Evolutionary conservation across 2,329 filamentous ascomycete species (phyloP), one percentile per base, ranked within the genome.

Genomic region (Exophiala calicioides): DNA sequence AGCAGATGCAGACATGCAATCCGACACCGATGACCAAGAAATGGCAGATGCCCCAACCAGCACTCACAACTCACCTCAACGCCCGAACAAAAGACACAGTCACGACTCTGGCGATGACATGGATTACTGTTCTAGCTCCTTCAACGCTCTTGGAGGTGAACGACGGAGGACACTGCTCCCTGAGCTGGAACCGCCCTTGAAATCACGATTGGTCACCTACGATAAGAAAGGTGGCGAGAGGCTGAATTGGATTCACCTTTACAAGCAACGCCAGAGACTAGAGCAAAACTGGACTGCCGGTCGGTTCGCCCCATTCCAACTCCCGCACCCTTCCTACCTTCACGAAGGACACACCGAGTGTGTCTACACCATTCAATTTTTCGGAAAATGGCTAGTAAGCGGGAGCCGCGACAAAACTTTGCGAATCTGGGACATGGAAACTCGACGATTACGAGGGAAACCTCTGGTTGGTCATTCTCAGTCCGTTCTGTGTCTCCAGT

Each of bases 311-410:
- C 94, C 90, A 55, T 97, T 97, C 61, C 89, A 94, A 64, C 78
- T 98, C 1, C 93, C 93, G 0, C 89, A 95, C 61, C 90, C 90
- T 0, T 77, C 81, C 27, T 77, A 90, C 60, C 82, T 82, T 1
- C 78, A 87, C 23, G 91, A 97, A 64, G 88, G 88, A 1, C 93
- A 98, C 63, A 78, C 77, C 15, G 91, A 97, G 63, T 97, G 90
- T 65, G 90, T 98, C 9, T 98, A 98, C 67, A 91, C 88, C 2
- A 82, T 98, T 42, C 91, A 98, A 65, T 95, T 91, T 62, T 85
- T 85, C 43, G 78, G 85, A 1, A 84, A 89, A 54, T 93, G 85
- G 65, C 77, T 98, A 7, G 91, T 97, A 38, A 97, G 90, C 62
- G 93, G 93, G 12, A 97, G 91, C 61, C 80, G 93, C 42, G 93